Conservation (phyloP, 2,329 filamentous ascomycete species). For the Epichloe sylvatica region DNA sequence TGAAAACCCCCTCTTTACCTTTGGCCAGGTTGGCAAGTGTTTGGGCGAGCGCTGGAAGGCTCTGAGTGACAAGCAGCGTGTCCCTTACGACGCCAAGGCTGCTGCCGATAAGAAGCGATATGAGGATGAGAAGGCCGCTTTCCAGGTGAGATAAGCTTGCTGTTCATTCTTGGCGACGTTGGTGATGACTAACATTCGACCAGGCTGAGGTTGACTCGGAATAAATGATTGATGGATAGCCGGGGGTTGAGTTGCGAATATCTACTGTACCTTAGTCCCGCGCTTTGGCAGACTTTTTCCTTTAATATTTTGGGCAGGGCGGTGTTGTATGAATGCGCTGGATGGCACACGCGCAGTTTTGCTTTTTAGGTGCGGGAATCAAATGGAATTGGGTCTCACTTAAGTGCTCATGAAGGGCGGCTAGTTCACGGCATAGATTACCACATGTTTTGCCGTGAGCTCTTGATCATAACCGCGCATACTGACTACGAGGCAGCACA, state of each 20-base stretch:
- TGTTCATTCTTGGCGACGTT: not conserved
- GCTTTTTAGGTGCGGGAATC: conserved; percentile 20
- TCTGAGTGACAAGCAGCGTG: conserved; percentile 80
- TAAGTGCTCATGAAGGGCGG: conserved; percentile 19
- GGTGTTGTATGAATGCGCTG: conserved; percentile 29
- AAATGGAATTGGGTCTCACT: conserved; percentile 21
- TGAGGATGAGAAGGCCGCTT: conserved; percentile 92
- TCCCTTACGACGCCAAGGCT: conserved; percentile 93
- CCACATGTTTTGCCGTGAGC: conserved; percentile 10
- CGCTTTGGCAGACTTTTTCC: conserved; percentile 13
- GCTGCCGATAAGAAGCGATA: conserved; percentile 97
- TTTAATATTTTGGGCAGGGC: conserved; percentile 25
- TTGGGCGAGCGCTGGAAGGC: conserved; percentile 99
- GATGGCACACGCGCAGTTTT: conserved; percentile 24
- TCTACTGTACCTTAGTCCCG: conserved; percentile 7
- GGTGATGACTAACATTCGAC: conserved; percentile 1
- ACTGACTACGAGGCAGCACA: conserved; percentile 8
- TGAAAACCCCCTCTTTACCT: conserved; percentile 94
- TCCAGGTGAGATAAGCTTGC: conserved; percentile 53
- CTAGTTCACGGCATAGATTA: conserved; percentile 3
- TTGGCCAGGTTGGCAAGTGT: conserved; percentile 97
- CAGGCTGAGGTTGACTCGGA: conserved; percentile 45
- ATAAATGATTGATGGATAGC: conserved; percentile 11
- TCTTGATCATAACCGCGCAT: conserved; percentile 11
- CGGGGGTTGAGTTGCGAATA: conserved; percentile 3